Conservation (phyloP, 345 rosid genomes). For the Raphanus raphanistrum region DNA sequence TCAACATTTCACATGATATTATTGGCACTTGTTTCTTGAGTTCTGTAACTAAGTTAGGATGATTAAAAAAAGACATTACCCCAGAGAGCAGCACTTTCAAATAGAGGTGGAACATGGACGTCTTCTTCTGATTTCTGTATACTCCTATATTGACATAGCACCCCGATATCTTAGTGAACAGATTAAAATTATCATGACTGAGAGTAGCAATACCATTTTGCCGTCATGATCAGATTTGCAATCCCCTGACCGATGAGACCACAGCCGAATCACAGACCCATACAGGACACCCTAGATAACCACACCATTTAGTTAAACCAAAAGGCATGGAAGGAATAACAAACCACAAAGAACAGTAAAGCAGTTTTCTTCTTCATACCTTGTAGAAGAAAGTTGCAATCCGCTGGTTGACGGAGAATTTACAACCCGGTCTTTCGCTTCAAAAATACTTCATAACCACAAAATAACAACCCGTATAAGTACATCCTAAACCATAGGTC, state of each 20-base stretch:
- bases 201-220: too few species aligned
- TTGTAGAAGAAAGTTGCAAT: slow-evolving; percentile 81
- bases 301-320: slow-evolving; percentile 12
- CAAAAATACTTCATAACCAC: slow-evolving; percentile 67
- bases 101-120: slow-evolving; percentile 80
- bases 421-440: slow-evolving; percentile 96
- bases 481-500: too few species aligned
- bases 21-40: background rate
- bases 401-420: slow-evolving; percentile 70
- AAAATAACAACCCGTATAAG: background rate
- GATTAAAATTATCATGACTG: too few species aligned
- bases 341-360: background rate
- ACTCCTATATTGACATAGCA: slow-evolving; percentile 63
- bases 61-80: slow-evolving; percentile 63
- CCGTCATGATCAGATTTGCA: too few species aligned
- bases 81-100: too few species aligned
- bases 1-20: background rate
- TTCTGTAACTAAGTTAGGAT: background rate
- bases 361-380: background rate
- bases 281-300: slow-evolving; percentile 71
- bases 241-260: too few species aligned
- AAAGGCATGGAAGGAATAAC: slow-evolving; percentile 3
- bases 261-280: too few species aligned
- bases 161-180: too few species aligned
- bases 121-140: slow-evolving; percentile 81